Conservation (phyloP, 2,329 filamentous ascomycete genomes). For the Botrytis sinoallii region DNA sequence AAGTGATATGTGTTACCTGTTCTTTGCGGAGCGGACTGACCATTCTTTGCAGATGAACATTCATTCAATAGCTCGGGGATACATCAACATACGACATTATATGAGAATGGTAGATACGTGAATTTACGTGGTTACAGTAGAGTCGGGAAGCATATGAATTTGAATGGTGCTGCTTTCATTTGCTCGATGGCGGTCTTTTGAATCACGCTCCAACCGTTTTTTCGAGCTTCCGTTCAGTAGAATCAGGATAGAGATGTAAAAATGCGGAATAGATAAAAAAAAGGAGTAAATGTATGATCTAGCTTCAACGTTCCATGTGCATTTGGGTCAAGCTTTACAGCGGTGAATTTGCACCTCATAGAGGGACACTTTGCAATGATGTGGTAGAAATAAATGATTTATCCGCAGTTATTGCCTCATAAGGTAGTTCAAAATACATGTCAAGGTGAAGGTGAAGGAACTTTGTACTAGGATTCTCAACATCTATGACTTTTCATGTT, state of each 20-base stretch:
- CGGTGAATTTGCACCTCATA: background rate
- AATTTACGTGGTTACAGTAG: background rate
- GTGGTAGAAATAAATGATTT: background rate
- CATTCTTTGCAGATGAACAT: background rate
- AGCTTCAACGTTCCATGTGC: background rate
- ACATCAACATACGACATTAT: background rate
- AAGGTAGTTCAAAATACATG: rapidly evolving
- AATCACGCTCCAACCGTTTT: too few relatives aligned
- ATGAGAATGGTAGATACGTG: background rate
- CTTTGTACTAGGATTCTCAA: background rate
- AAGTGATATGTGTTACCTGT: background rate
- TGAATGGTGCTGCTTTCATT: background rate
- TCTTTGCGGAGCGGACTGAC: background rate
- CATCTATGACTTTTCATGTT: background rate
- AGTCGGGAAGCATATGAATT: background rate
- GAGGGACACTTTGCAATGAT: background rate
- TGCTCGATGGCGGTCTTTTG: background rate
- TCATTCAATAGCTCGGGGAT: too few relatives aligned
- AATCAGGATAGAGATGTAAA: background rate
- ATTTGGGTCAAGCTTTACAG: background rate
- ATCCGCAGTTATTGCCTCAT: rapidly evolving
- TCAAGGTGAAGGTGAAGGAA: too few relatives aligned
- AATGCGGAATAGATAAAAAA: too few relatives aligned
- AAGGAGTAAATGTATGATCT: background rate
- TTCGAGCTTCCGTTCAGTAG: background rate